Base-by-base conservation (phyloP, 306 rosid species). In the Cucumis hystrix region DNA sequence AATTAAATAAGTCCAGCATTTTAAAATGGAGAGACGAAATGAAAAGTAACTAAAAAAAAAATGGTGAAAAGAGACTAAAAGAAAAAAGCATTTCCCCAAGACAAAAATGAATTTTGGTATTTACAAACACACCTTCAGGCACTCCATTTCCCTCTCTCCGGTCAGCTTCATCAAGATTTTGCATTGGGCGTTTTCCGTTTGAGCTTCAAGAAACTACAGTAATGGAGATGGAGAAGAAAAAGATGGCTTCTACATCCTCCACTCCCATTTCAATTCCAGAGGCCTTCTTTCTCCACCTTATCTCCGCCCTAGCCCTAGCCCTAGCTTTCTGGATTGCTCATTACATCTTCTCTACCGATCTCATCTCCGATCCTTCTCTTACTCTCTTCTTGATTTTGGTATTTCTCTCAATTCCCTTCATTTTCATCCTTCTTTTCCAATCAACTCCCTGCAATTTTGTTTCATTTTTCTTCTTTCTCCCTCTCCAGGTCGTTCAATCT, bases 341-440 rank as follows among this genome's bases (percentile, higher is more conserved):
- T 35, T 72, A 18, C 76, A 37, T 80, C 58, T 82, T 66, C 78
- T 79, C 79, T 83, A 58, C 77, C 82, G 64, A 25, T 80, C 87
- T 85, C 85, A 47, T 80, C 81, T 82, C 91, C 49, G 73, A 83
- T 77, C 84, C 91, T 55, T 83, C 86, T 67, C 79, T n/a, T 14
- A 57, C 82, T 51, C 87, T 88, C 56, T 56, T 64, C 76, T 69
- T 82, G 58, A 84, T 88, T 78, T 82, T 79, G 82, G 91, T 88
- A 80, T 8, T 69, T 30, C 16, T 66, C 56, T 52, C 49, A 41
- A 49, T 16, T 51, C 12, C 13, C 54, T 23, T 20, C 0, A 21
- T 6, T 23, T 35, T 62, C 60, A 18, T 28, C 16, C 4, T 10
- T 41, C 18, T 20, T 67, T 69, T 13, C 11, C n/a, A 69, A 13